Conservation (phyloP, 208 protist species). For the Leishmania braziliensis region DNA sequence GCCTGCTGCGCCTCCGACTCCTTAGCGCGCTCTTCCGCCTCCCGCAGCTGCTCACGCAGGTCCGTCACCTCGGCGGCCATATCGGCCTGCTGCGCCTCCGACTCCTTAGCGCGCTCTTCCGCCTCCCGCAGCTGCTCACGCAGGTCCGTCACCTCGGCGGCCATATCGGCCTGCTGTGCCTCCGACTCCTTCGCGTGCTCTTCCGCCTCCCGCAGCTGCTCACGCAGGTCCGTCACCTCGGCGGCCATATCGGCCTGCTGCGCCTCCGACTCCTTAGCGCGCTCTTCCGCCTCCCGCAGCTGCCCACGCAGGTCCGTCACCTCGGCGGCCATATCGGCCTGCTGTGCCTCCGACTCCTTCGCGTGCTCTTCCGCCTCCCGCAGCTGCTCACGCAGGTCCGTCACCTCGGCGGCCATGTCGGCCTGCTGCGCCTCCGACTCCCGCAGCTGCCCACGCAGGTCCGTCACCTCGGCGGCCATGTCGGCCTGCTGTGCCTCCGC, state of each 20-base stretch:
- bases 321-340: too few relatives aligned
- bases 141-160: too few relatives aligned
- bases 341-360: constrained; percentile 1
- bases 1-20: constrained; percentile 1
- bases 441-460: constrained; percentile 16
- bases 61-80: too few relatives aligned
- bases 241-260: background rate
- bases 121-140: background rate
- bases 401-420: constrained; percentile 14
- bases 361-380: background rate
- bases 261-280: constrained; percentile 8
- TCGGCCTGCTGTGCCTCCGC: background rate
- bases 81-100: background rate
- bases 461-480: constrained; percentile 16
- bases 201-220: constrained; percentile 33
- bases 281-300: constrained; percentile 20
- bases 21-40: too few relatives aligned
- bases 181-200: too few relatives aligned
- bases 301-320: background rate
- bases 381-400: background rate
- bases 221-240: constrained; percentile 29
- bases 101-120: too few relatives aligned
- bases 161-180: too few relatives aligned
- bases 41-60: too few relatives aligned
- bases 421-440: constrained; percentile 10